Evolutionary conservation across 345 rosid species (phyloP), one percentile per base, ranked within the genome.

Genomic region (Crucihimalaya himalaica): DNA sequence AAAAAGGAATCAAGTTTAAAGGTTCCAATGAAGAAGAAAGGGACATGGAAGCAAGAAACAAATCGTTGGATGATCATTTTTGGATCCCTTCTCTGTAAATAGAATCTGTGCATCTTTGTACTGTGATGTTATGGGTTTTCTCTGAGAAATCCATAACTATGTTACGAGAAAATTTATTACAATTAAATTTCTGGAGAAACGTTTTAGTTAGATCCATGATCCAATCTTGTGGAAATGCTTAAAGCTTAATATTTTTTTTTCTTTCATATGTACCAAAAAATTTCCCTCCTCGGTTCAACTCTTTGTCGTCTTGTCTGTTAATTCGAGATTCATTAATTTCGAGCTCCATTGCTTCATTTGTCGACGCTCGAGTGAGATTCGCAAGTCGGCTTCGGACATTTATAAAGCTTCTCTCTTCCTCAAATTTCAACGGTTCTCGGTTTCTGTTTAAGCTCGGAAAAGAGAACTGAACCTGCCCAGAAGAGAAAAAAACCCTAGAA

Each of bases 401-500:
- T 19, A 14, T 6, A 29, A 40, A 72, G 46, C 27, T 29, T 42
- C 31, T 31, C 39, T 63, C 50, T 72, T 61, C 11, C 68, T 43
- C 39, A 18, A 53, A 18, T 71, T 50, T 48, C 46, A 45, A 57
- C 21, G 10, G 15, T 23, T 48, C 20, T 32, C 34, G 5, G 58
- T 15, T 14, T 14, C 55, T 57, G 53, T 16, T 34, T 31, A 6
- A 34, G 56, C 34, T 69, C 45, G 42, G 4, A 15, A 43, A 43
- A n/a, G n/a, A n/a, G n/a, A n/a, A n/a, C n/a, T n/a, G n/a, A n/a
- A 62, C n/a, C 18, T 13, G 6, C 19, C 75, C 15, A 50, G 48
- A 47, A 25, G 58, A 12, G 34, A 19, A 71, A 72, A 29, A 71
- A 72, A 54, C 77, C 76, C 70, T 63, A 72, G 57, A 64, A 73